Percentiles rank a stretch among this genome's conserved stretches.
Evolutionary conservation across 176 grass and related monocot species (phyloP).

Genomic region (Alloteropsis semialata): DNA sequence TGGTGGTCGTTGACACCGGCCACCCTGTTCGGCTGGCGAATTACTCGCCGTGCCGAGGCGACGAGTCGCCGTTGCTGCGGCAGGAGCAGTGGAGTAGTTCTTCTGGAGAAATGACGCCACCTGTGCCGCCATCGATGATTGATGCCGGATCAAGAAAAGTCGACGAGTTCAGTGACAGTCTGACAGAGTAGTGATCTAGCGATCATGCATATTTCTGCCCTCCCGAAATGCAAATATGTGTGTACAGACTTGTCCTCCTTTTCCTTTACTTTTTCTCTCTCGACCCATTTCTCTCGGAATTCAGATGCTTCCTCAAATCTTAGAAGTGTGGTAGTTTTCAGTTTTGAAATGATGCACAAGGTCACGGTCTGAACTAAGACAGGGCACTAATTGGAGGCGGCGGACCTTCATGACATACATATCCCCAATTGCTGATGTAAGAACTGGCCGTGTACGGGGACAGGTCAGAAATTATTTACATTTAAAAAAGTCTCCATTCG

Average conservation of each 20-base stretch:
- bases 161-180: neutral
- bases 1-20: constrained; percentile 9
- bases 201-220: neutral
- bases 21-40: neutral
- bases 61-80: constrained; percentile 9
- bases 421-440: too few species aligned
- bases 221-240: neutral
- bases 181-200: neutral
- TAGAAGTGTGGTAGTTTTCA: neutral
- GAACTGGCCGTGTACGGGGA: too few species aligned
- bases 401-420: neutral
- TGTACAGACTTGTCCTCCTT: neutral
- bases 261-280: neutral
- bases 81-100: neutral
- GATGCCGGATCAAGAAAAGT: constrained; percentile 15
- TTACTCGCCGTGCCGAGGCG: neutral
- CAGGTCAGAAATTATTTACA: too few species aligned
- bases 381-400: neutral
- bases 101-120: constrained; percentile 31
- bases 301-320: neutral
- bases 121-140: constrained; percentile 30
- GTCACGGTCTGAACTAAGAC: neutral
- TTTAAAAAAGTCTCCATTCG: too few species aligned
- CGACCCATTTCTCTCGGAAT: neutral
- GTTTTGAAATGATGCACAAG: neutral